phyloP scores from a whole-genome alignment of 257 asterid genomes.

The Lycium ferocissimum region DNA sequence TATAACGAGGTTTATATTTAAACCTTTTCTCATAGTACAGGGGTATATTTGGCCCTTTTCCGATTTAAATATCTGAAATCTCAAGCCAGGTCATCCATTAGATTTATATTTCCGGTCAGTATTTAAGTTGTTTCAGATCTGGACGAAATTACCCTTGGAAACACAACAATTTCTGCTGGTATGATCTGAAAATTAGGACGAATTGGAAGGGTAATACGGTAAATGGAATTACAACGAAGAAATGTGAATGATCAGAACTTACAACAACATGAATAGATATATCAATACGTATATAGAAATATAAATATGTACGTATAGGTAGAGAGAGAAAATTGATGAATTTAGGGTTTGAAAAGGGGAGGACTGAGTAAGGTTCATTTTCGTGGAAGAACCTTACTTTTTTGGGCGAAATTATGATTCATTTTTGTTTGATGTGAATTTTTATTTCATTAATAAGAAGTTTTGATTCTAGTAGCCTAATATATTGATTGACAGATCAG shows the following conservation, averaged over 20 bases:
- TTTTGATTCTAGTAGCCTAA: background rate
- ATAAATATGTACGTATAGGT: background rate
- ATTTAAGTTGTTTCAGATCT: constrained; percentile 46
- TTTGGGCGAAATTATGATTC: background rate
- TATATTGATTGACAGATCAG: background rate
- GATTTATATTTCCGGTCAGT: constrained; percentile 33
- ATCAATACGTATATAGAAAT: background rate
- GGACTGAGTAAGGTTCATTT: no score
- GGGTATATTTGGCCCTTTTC: no score
- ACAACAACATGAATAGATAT: background rate
- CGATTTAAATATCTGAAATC: constrained; percentile 35
- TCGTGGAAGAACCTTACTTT: background rate
- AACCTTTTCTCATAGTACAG: no score
- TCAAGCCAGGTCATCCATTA: constrained; percentile 90
- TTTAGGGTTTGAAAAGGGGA: no score
- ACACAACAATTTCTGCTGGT: constrained; percentile 13
- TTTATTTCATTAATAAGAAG: no score
- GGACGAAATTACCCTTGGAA: constrained; percentile 41
- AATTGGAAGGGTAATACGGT: background rate
- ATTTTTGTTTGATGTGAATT: background rate
- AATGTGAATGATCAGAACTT: background rate
- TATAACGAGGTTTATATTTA: no score
- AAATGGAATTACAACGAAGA: no score
- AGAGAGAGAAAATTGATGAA: background rate
- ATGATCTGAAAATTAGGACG: no score